These are phyloP conservation scores for Pichia thaimueangensis DNA, from an alignment of 805 yeast genomes.

Conservation along the genomic window DNA sequence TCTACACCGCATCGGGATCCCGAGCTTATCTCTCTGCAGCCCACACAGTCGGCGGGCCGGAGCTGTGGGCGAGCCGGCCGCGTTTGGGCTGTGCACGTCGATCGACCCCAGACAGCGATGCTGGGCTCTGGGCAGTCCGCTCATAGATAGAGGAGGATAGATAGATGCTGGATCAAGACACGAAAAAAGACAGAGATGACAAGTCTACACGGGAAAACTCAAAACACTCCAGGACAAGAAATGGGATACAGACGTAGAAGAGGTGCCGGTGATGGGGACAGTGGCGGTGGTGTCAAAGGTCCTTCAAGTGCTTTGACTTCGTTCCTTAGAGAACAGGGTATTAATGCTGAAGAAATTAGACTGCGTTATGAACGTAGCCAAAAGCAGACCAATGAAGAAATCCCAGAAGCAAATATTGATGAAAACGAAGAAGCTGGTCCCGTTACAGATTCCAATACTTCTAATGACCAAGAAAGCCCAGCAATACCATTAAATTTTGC, in stretches of 20 bases:
- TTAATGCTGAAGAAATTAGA: conserved; percentile 73
- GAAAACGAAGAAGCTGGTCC: conserved; percentile 19
- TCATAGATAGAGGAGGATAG: too few species aligned
- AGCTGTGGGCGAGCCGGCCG: background rate
- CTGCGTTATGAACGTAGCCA: conserved; percentile 30
- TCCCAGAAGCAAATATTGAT: conserved; percentile 22
- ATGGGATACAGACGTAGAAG: conserved; percentile 25
- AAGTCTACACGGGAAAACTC: too few species aligned
- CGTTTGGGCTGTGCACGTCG: background rate
- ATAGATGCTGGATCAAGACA: too few species aligned
- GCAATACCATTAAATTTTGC: conserved; percentile 1
- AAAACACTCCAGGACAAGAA: too few species aligned
- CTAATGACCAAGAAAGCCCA: conserved; percentile 8
- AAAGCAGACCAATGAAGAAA: conserved; percentile 24
- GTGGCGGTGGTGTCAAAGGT: conserved; percentile 32
- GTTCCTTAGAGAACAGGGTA: conserved; percentile 83
- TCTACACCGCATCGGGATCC: too few species aligned
- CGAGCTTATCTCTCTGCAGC: too few species aligned
- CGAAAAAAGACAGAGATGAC: too few species aligned
- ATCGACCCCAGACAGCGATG: background rate
- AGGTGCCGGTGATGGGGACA: conserved; percentile 2
- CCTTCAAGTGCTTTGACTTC: conserved; percentile 89
- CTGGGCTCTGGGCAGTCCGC: too few species aligned
- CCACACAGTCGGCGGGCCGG: too few species aligned
- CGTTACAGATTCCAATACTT: conserved; percentile 12